Percentiles rank a stretch among this genome's conserved stretches.
These are phyloP conservation scores for Carex myosuroides DNA, from an alignment of 176 grass and related monocot species.

Conservation along the genomic window DNA sequence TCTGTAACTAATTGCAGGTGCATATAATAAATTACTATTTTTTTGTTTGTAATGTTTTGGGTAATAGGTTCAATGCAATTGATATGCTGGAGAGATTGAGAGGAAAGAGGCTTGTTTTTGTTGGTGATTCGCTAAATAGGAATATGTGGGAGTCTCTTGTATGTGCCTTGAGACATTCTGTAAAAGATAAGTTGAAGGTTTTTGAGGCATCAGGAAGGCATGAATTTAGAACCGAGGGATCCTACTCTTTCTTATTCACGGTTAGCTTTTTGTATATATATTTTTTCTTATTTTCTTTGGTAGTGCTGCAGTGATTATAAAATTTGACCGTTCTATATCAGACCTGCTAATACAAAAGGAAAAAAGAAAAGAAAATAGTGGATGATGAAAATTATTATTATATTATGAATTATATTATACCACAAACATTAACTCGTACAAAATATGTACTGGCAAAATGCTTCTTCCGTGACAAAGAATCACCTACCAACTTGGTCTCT, in stretches of 20 bases:
- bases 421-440: background rate
- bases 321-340: background rate
- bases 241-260: slow-evolving; percentile 73
- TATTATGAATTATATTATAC: background rate
- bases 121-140: slow-evolving; percentile 91
- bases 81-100: slow-evolving; percentile 72
- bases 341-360: background rate
- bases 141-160: slow-evolving; percentile 98
- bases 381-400: background rate
- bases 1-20: background rate
- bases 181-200: slow-evolving; percentile 53
- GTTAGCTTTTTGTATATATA: slow-evolving; percentile 12
- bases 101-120: slow-evolving; percentile 79
- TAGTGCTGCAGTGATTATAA: slow-evolving; percentile 39
- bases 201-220: slow-evolving; percentile 73
- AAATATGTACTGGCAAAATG: background rate
- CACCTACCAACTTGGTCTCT: background rate
- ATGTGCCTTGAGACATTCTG: slow-evolving; percentile 59
- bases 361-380: background rate
- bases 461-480: background rate
- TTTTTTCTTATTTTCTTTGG: background rate
- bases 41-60: slow-evolving; percentile 10
- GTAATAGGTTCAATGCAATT: slow-evolving; percentile 44
- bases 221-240: slow-evolving; percentile 53
- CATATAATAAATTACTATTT: background rate